Base-by-base conservation (phyloP, 768 basidiomycete species). In the Boletus patriciae region DNA sequence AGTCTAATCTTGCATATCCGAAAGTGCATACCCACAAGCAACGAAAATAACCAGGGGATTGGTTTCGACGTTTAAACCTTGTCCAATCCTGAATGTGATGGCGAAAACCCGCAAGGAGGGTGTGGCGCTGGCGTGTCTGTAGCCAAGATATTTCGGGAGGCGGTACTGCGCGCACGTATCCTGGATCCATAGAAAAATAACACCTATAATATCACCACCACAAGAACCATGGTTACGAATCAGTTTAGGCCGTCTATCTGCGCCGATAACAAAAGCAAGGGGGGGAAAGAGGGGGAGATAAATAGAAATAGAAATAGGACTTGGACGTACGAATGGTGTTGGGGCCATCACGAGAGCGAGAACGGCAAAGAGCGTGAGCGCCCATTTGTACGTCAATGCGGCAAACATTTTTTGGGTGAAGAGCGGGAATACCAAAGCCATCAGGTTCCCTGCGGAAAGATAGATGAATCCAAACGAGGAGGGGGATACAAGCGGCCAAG, bases 331-430 rank as follows among this genome's bases (percentile, higher is more conserved):
- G 48, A 70, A 80, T 13, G 79, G 80, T 15, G 80, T 76, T 11
- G 77, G 71, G 11, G 74, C 72, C 66, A 84, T 74, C n/a, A 77
- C 27, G 10, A 73, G 60, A 0, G 76, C 79, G 12, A 84, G 63
- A 45, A 68, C 55, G 0, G 64, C 77, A 55, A 77, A 78, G 8
- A 80, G 60, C 16, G 75, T 76, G 59, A 73, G 73, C n/a, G 72
- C 80, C 78, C 82, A 83, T 42, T 75, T 75, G 43, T 80, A 79
- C 34, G 79, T 80, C 50, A 85, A 66, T 2, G 65, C 45, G 15
- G 69, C 64, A 61, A 78, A 83, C 77, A 83, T 76, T 58, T 71
- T 72, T 18, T 68, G 56, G 3, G 78, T 78, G 67, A 84, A 80
- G 9, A 85, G 71, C 3, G 82, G 77, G 71, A 84, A 83, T 12